Conservation (phyloP, 495 filamentous ascomycete species). For the Lichina pygmaea region DNA sequence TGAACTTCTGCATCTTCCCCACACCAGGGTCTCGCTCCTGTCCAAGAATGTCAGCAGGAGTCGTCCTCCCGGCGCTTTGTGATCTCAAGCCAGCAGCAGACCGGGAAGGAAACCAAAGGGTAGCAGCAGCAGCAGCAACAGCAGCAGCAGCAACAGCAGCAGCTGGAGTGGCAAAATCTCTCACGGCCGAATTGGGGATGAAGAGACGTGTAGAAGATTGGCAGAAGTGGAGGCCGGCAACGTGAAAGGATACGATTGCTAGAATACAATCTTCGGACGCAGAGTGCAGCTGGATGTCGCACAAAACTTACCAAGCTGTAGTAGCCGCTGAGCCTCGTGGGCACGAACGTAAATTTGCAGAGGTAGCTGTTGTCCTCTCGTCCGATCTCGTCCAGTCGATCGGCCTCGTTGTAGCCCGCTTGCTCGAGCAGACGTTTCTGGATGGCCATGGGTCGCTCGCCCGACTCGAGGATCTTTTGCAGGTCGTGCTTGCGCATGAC, state of each 20-base stretch:
- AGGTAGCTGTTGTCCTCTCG: constrained; percentile 94
- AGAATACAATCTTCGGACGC: no score
- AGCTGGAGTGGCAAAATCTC: no score
- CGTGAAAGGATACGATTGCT: no score
- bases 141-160: no score
- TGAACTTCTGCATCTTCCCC: constrained; percentile 61
- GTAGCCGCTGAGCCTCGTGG: constrained; percentile 64
- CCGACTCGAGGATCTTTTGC: constrained; percentile 47
- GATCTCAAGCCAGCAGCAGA: no score
- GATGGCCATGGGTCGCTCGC: constrained; percentile 67
- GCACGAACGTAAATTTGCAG: constrained; percentile 81
- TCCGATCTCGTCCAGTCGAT: constrained; percentile 83
- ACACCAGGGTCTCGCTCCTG: constrained; percentile 53
- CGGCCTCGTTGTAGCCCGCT: constrained; percentile 67
- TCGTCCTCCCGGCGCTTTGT: no score
- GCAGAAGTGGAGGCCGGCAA: no score
- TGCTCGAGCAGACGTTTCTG: constrained; percentile 84
- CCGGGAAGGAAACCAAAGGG: no score
- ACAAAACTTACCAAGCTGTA: constrained; percentile 1
- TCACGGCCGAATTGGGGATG: no score
- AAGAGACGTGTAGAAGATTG: no score
- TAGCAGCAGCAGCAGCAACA: no score
- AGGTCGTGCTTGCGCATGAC: constrained; percentile 81
- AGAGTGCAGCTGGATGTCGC: no score
- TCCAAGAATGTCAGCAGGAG: background rate